phyloP scores from a whole-genome alignment of 2,329 filamentous ascomycete species.

The Bipolaris sorokiniana region DNA sequence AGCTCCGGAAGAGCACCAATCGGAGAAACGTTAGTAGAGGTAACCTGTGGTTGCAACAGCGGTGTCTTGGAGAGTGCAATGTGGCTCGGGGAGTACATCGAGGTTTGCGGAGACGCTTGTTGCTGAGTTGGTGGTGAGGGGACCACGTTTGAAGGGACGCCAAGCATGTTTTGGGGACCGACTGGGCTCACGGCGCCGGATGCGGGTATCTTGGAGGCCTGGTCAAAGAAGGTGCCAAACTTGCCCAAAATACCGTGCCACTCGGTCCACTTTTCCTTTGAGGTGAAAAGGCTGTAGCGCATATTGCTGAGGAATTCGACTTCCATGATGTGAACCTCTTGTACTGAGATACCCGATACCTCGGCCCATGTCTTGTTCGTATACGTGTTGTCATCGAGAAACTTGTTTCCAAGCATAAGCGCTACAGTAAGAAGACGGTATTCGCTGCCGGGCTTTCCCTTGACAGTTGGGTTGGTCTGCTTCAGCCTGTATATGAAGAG shows the following conservation, averaged over 20 bases:
- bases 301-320: conserved; percentile 99
- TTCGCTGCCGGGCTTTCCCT: conserved; percentile 91
- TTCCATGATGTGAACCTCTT: conserved; percentile 98
- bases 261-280: conserved; percentile 81
- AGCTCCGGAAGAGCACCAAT: conserved; percentile 52
- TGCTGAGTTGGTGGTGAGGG: conserved; percentile 60
- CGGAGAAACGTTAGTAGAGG: conserved; percentile 53
- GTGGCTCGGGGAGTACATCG: conserved; percentile 52
- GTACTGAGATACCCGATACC: conserved; percentile 90
- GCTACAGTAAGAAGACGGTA: conserved; percentile 92
- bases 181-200: conserved; percentile 48
- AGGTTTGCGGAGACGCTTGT: conserved; percentile 58
- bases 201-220: conserved; percentile 61
- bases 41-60: conserved; percentile 48
- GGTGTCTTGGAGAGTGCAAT: conserved; percentile 50
- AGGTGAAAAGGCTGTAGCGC: conserved; percentile 89
- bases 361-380: conserved; percentile 99
- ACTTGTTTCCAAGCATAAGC: conserved; percentile 98
- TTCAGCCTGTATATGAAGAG: conserved; percentile 94
- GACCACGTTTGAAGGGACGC: conserved; percentile 52
- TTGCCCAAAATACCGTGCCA: conserved; percentile 85
- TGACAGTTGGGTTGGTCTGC: conserved; percentile 84
- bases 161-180: conserved; percentile 40
- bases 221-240: conserved; percentile 83
- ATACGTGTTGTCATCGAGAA: conserved; percentile 98